Base-by-base conservation (phyloP, 345 rosid species). In the Raphanus sativus region DNA sequence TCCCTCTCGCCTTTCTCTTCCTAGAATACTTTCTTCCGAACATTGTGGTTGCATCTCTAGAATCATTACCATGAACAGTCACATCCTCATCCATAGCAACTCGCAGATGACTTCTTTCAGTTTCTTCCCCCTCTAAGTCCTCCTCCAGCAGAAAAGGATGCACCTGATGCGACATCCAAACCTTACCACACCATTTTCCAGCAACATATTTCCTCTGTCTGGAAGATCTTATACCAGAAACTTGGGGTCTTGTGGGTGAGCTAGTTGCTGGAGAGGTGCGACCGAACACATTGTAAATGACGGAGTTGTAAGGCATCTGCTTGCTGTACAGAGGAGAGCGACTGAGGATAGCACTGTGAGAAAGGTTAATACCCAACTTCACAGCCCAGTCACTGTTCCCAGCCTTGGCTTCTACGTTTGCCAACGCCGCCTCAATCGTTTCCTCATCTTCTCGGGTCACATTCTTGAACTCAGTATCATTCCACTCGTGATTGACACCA, bases 81-180 rank as follows among this genome's bases (percentile, higher is more conserved):
- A 45, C 83, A 64, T 84, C 86, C 71, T 86, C 91, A 75, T 83
- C 87, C 24, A 81, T 58, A 26, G 77, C 63, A 64, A 38, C 78
- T 82, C 81, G 79, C 36, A 76, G 70, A 79, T 54, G 85, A 36
- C 79, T 83, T 75, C 78, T 79, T 66, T 87, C 97, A 75, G 78
- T 82, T 54, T 89, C 96, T 75, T 81, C 89, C 6, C 78, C 91
- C 50, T 87, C 87, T 29, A 84, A 65, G 81, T 88, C 92, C 77
- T 69, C 67, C 71, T 80, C 79, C 26, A 82, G 79, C 73, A 95
- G 76, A 81, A 88, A 83, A 28, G 96, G 89, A 82, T 95, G 99
- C 73, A 95, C 96, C 87, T 89, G 98, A 86, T 87, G 90, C 66
- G 99, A 95, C 98, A 89, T 95, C 98, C 99, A 95, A 79, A 92